Percentiles rank a stretch among this genome's conserved stretches.
Evolutionary conservation across 169 alveolate species (phyloP).

Genomic region (Plasmodium inui): DNA sequence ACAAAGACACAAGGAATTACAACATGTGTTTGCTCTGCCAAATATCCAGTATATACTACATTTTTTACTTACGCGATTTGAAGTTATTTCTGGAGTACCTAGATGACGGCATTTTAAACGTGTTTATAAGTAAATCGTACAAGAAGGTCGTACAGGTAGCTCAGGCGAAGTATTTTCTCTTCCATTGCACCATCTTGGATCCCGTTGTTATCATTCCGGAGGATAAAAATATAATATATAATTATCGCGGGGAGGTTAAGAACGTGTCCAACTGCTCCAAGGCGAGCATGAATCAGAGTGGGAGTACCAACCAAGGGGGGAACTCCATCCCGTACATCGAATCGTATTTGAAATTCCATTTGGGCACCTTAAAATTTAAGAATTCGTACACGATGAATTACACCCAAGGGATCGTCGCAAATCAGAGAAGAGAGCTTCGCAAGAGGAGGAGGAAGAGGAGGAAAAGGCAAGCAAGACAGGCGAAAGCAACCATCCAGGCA

Average conservation of each 20-base stretch:
- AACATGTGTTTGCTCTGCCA: slow-evolving; percentile 79
- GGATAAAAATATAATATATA: slow-evolving; percentile 75
- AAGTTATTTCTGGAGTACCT: slow-evolving; percentile 84
- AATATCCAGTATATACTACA: slow-evolving; percentile 79
- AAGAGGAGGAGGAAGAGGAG: neutral
- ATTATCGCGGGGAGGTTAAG: slow-evolving; percentile 60
- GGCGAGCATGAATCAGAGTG: neutral
- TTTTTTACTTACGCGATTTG: slow-evolving; percentile 86
- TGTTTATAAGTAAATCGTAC: slow-evolving; percentile 86
- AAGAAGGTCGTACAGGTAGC: slow-evolving; percentile 89
- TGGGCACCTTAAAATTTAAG: slow-evolving; percentile 44
- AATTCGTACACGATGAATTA: slow-evolving; percentile 53
- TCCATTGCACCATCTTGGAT: slow-evolving; percentile 40
- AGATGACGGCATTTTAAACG: slow-evolving; percentile 89
- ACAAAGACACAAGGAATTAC: slow-evolving; percentile 63
- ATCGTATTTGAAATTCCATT: slow-evolving; percentile 61
- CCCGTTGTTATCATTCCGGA: slow-evolving; percentile 75
- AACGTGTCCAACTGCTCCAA: slow-evolving; percentile 6
- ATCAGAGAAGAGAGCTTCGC: slow-evolving; percentile 20
- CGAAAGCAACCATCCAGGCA: neutral
- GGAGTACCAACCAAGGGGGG: neutral
- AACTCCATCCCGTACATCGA: slow-evolving; percentile 69
- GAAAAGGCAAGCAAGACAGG: neutral
- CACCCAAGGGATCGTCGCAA: slow-evolving; percentile 7
- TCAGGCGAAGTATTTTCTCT: slow-evolving; percentile 72